Evolutionary conservation across 139 green algal species (phyloP).

Genomic region (Pseudopediastrum boryanum): DNA sequence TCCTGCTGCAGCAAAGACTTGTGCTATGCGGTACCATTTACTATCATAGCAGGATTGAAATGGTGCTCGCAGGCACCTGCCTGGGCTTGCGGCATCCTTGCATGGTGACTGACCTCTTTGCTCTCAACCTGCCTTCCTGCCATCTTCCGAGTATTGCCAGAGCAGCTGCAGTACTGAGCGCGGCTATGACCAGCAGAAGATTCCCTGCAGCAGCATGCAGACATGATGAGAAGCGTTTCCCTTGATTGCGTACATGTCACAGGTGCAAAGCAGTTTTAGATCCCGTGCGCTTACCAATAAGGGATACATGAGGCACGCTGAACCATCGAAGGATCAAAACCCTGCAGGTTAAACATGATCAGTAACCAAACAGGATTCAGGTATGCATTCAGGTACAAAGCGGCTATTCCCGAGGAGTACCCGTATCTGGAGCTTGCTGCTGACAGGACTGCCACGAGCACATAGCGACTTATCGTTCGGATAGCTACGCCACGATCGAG

Average conservation of each 20-base stretch:
- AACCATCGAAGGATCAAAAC: slow-evolving; percentile 8
- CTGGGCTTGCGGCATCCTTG: no score
- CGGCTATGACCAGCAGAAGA: background rate
- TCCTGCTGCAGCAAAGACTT: no score
- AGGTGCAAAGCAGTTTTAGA: background rate
- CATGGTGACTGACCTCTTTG: no score
- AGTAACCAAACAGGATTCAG: no score
- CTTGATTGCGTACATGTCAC: background rate
- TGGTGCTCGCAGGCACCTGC: no score
- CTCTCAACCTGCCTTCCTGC: background rate
- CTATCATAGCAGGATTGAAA: no score
- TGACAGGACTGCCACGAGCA: background rate
- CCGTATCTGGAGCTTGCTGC: slow-evolving; percentile 2
- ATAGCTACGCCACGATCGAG: background rate
- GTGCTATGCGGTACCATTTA: no score
- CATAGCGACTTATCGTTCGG: background rate
- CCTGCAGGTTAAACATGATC: no score
- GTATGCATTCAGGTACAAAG: no score
- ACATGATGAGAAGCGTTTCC: background rate
- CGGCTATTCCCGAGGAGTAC: no score
- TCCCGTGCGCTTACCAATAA: background rate
- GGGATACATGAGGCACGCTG: slow-evolving; percentile 3
- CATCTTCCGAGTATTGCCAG: no score
- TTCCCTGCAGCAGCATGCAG: background rate
- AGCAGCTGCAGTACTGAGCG: no score